Conservation (phyloP, 2,329 filamentous ascomycete species). For the Xylaria arbuscula region DNA sequence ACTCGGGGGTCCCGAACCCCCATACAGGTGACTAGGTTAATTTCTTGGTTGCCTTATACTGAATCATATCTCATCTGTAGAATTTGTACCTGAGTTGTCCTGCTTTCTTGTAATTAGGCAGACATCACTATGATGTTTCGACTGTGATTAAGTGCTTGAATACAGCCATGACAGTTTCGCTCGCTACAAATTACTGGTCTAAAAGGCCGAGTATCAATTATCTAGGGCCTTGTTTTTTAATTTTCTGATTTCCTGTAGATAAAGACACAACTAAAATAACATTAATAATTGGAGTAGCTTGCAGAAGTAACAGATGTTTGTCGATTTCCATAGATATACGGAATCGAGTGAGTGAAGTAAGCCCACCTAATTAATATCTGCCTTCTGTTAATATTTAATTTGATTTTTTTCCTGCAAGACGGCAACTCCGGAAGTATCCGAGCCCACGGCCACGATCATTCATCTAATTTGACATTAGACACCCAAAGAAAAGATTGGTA, state of each 20-base stretch:
- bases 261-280: too few species aligned
- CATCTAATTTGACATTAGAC: background rate
- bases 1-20: background rate
- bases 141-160: background rate
- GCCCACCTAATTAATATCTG: background rate
- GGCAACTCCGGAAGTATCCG: background rate
- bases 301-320: background rate
- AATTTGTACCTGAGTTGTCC: background rate
- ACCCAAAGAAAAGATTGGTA: background rate
- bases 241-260: too few species aligned
- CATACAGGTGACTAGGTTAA: constrained; percentile 1
- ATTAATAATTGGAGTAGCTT: background rate
- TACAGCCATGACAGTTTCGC: background rate
- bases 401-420: background rate
- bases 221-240: background rate
- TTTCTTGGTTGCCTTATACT: background rate
- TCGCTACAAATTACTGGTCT: background rate
- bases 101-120: background rate
- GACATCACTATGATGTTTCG: background rate
- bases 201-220: background rate
- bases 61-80: background rate
- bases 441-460: background rate
- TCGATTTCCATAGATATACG: background rate
- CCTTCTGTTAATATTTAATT: background rate
- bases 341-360: background rate